A percentile compares a stretch with the other conserved stretches of the same genome.
phyloP scores from a whole-genome alignment of 192 early-diverging fungal species.

The Ambispora gerdemannii region DNA sequence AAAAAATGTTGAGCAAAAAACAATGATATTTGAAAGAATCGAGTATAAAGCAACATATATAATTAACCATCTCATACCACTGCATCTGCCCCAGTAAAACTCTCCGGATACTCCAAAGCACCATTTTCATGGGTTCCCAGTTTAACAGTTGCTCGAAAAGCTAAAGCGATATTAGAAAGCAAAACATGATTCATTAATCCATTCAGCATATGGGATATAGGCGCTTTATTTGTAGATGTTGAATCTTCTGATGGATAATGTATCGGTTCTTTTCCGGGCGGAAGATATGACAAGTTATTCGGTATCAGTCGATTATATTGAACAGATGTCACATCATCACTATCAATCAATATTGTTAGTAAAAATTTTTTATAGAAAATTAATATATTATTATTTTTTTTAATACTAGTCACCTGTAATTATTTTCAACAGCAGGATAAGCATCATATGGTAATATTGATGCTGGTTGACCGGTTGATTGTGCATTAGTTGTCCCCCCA shows the following conservation, averaged over 20 bases:
- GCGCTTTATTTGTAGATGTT: neutral
- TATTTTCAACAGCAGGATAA: slow-evolving; percentile 10
- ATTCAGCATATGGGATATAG: neutral
- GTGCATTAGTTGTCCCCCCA: neutral
- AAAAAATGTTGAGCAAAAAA: too few relatives aligned
- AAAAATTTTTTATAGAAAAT: neutral
- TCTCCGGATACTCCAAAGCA: slow-evolving; percentile 26
- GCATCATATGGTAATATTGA: slow-evolving; percentile 2
- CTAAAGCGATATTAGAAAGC: slow-evolving; percentile 25
- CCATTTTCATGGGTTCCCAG: slow-evolving; percentile 25
- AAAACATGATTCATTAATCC: slow-evolving; percentile 8
- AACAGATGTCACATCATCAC: neutral
- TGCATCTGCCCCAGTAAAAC: slow-evolving; percentile 26
- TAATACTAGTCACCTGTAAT: neutral
- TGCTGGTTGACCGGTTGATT: neutral
- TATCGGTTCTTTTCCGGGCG: neutral
- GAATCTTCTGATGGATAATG: neutral
- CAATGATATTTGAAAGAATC: too few relatives aligned
- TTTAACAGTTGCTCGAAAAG: slow-evolving; percentile 24
- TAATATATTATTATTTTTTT: neutral
- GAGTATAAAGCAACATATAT: too few relatives aligned
- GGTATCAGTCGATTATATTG: neutral
- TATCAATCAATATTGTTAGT: neutral
- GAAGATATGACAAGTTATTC: neutral
- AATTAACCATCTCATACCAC: slow-evolving; percentile 30